Conservation (phyloP, 495 filamentous ascomycete species). For the Lentithecium fluviatile region DNA sequence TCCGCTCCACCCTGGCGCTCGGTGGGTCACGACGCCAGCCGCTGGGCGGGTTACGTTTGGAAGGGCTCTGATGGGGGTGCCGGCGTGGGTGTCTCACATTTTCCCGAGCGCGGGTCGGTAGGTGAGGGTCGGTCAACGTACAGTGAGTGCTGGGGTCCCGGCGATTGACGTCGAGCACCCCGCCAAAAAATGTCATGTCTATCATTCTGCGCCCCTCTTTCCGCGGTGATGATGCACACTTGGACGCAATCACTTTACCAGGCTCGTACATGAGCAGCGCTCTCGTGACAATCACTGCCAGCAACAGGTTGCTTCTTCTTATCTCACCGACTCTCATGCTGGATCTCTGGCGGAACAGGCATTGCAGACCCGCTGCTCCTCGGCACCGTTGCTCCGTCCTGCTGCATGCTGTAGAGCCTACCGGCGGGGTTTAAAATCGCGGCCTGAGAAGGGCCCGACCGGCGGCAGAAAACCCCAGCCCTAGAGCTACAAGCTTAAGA, state of each 20-base stretch:
- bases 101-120: background rate
- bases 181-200: background rate
- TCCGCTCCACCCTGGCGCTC: background rate
- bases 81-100: background rate
- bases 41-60: background rate
- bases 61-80: background rate
- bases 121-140: background rate
- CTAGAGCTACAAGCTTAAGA: background rate
- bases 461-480: background rate
- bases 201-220: background rate
- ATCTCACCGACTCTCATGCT: constrained; percentile 15
- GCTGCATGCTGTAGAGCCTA: constrained; percentile 4
- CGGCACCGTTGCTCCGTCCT: constrained; percentile 1
- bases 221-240: background rate
- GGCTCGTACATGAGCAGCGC: constrained; percentile 7
- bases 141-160: no score
- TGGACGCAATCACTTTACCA: background rate
- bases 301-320: constrained; percentile 1
- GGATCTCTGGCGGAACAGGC: background rate
- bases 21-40: background rate
- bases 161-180: background rate
- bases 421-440: constrained; percentile 9
- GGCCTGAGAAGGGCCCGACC: background rate
- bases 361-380: background rate
- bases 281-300: constrained; percentile 15